Conservation (phyloP, 1,139 yeast species). For the Hanseniaspora sp. region DNA sequence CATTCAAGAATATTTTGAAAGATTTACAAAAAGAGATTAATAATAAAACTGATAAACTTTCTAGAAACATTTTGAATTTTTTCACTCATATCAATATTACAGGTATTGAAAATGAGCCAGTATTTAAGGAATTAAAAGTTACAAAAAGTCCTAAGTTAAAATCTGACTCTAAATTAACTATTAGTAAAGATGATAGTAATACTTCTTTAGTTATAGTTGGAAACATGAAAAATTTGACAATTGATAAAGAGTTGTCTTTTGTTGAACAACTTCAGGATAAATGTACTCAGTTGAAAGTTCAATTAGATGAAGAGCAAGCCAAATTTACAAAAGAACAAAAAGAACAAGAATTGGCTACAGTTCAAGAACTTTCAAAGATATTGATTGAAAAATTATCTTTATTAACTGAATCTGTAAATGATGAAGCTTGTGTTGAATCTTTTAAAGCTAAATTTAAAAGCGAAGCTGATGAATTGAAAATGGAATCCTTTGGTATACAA, state of each 20-base stretch:
- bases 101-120: not conserved
- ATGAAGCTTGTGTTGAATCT: conserved; percentile 53
- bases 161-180: not conserved
- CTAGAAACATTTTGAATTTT: not conserved
- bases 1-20: not conserved
- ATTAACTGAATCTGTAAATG: conserved; percentile 75
- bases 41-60: not conserved
- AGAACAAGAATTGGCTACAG: conserved; percentile 59
- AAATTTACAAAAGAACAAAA: conserved; percentile 33
- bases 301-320: conserved; percentile 58
- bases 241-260: conserved; percentile 6
- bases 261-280: conserved; percentile 20
- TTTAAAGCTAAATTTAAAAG: conserved; percentile 60
- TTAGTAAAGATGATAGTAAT: conserved; percentile 31
- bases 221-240: not conserved
- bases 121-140: conserved; percentile 8
- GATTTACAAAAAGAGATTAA: not conserved
- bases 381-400: conserved; percentile 58
- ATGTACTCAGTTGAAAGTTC: conserved; percentile 41
- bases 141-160: conserved; percentile 1
- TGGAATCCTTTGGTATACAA: conserved; percentile 91
- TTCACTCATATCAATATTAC: not conserved
- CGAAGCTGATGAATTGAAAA: conserved; percentile 79
- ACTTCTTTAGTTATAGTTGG: conserved; percentile 36
- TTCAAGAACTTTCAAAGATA: conserved; percentile 51